Percentiles rank a stretch among this genome's conserved stretches.
Conservation (phyloP, 169 alveolate species). For the Perkinsus marinus region DNA sequence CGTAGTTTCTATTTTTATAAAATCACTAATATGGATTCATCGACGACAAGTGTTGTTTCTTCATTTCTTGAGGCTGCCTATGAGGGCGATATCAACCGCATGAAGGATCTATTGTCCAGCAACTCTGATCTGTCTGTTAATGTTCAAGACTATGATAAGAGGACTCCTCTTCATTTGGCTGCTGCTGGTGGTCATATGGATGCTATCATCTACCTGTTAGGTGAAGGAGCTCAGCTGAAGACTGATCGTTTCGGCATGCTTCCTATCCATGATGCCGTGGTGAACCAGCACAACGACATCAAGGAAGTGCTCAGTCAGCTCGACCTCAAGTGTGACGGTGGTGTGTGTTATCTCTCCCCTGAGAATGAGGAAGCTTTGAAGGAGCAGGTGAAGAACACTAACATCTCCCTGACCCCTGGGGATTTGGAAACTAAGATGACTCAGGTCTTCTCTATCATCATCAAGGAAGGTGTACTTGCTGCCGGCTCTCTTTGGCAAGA, state of each 20-base stretch:
- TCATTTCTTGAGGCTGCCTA: background rate
- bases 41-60: background rate
- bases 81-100: background rate
- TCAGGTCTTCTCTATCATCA: no score
- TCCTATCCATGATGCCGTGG: constrained; percentile 2
- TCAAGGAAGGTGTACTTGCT: no score
- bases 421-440: no score
- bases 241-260: constrained; percentile 7
- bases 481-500: background rate
- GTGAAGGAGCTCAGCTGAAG: background rate
- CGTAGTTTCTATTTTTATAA: background rate
- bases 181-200: background rate
- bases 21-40: background rate
- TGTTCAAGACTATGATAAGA: background rate
- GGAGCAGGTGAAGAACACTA: no score
- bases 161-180: constrained; percentile 5
- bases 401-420: no score
- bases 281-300: background rate
- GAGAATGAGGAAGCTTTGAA: no score
- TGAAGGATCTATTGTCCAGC: background rate
- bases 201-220: background rate
- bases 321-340: no score
- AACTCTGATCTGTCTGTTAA: background rate
- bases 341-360: no score
- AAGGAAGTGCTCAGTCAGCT: no score